Base-by-base conservation (phyloP, 2,329 filamentous ascomycete species). In the Diaporthe longicolla region DNA sequence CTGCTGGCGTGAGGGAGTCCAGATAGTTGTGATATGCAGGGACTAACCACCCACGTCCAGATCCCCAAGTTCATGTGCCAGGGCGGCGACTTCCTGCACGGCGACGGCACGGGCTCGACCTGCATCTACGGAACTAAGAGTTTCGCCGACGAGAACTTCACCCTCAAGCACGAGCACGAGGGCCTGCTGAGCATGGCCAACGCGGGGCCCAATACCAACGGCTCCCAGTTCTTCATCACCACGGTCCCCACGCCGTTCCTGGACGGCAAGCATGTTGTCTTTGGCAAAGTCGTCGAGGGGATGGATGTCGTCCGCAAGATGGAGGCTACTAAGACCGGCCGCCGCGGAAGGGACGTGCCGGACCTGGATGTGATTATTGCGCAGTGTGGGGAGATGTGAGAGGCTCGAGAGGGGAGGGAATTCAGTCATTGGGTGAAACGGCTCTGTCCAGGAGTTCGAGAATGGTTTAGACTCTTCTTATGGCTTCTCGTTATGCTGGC, bases 21-120 rank as follows among this genome's bases (percentile, higher is more conserved):
- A 48, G 59, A 17, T 29, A 5, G 10, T 21, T 5, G 7, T 17
- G 24, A 1, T 55, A n/a, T n/a, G n/a, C n/a, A n/a, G n/a, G n/a
- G n/a, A n/a, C 32, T 50, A 69, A 48, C 24, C 40, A 59, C 17
- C 15, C 7, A 9, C 9, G 9, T 40, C 37, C 70, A 97, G 94
- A 98, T 98, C 82, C 94, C 94, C 84, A 93, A 94, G 80, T 98
- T 98, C 86, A 98, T 98, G 96, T 94, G 97, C 80, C 97, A 99
- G 83, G 96, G 96, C 59, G 97, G 97, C 71, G 97, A 99, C 83
- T 98, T 98, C 83, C 87, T 98, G 76, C 95, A 98, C 79, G 94
- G 95, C 70, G 94, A 98, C 83, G 97, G 97, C 69, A 97, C 94
- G 0, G 97, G 97, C 11, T 95, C 93, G 61, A 93, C 92, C 15